phyloP scores from a whole-genome alignment of 2,329 filamentous ascomycete genomes.

The Boeremia lycopersici region DNA sequence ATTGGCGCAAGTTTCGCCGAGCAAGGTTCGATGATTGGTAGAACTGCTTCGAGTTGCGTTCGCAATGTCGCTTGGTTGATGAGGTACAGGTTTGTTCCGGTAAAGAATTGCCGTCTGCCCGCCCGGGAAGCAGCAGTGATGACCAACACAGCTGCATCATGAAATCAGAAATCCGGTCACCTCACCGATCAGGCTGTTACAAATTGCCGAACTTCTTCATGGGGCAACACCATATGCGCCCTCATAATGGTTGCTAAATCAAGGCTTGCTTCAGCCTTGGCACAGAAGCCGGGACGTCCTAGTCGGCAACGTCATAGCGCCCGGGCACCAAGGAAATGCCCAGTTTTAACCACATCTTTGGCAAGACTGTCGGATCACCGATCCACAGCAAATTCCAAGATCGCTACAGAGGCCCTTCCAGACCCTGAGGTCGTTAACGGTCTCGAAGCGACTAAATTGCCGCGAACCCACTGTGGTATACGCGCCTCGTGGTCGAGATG shows the following conservation, averaged over 20 bases:
- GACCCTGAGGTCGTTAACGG: slow-evolving; percentile 10
- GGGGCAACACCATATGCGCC: too few species aligned
- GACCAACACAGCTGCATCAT: too few species aligned
- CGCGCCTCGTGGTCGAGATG: slow-evolving; percentile 10
- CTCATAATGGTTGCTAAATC: too few species aligned
- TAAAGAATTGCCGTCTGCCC: too few species aligned
- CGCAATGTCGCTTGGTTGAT: not conserved
- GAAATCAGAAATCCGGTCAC: too few species aligned
- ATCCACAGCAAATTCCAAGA: slow-evolving; percentile 14
- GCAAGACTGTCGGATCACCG: not conserved
- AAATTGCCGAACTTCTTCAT: too few species aligned
- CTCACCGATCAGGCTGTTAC: too few species aligned
- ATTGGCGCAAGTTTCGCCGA: not conserved
- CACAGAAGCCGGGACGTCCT: not conserved
- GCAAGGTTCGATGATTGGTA: not conserved
- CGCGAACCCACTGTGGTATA: slow-evolving; percentile 1
- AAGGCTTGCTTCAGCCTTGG: not conserved
- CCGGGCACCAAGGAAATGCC: not conserved
- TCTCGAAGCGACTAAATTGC: slow-evolving; percentile 14
- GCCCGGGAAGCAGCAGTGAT: too few species aligned
- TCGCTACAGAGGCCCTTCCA: slow-evolving; percentile 14
- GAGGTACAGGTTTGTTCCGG: too few species aligned
- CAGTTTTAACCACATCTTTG: slow-evolving; percentile 6
- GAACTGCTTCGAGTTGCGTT: not conserved
- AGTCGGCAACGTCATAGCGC: slow-evolving; percentile 8